Evolutionary conservation across 192 early-diverging fungal genomes (phyloP), one percentile per base, ranked within the genome.

Genomic region (Podila clonocystis): DNA sequence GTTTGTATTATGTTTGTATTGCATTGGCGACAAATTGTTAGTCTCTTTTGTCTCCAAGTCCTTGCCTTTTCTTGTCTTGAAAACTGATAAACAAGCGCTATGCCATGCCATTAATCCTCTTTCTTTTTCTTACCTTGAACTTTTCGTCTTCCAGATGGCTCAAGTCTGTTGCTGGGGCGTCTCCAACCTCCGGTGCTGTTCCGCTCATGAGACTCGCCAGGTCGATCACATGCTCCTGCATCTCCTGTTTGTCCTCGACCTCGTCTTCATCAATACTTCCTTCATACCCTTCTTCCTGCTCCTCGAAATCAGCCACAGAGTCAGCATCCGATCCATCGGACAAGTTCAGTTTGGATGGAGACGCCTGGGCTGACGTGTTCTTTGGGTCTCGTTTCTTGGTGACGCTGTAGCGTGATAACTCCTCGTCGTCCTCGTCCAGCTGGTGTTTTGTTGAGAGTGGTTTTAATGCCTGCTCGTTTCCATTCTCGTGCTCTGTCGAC

Each of bases 371-470:
- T 28, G 62, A 68, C 13, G 31, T 29, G 19, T 20, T 65, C 9
- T 29, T 61, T 45, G 41, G 17, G 19, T 63, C 45, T 20, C 50
- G 58, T 62, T 73, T 80, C 65, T 68, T 72, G 20, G 72, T 62
- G 11, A 73, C 70, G 9, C 41, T 73, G 34, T 80, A 80, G 2
- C 67, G 66, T 2, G 77, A 80, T 28, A 73, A 70, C 20, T 69
- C 66, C 41, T 72, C 66, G 2, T 79, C 28, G 1, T 59, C 73
- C 9, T 68, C 61, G 0, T 12, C 41, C 41, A 45, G 41, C 2
- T 3, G 41, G 41, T 45, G 41, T 45, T 45, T 20, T 0, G 30
- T 34, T 48, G 20, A 29, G 24, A 17, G 24, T 60, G 28, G 24
- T 30, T 2, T 33, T 15, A 30, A 22, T 49, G 49, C 20, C 45